These are phyloP conservation scores for Eucalyptus regnans DNA, from an alignment of 345 rosid genomes.

Conservation along the genomic window DNA sequence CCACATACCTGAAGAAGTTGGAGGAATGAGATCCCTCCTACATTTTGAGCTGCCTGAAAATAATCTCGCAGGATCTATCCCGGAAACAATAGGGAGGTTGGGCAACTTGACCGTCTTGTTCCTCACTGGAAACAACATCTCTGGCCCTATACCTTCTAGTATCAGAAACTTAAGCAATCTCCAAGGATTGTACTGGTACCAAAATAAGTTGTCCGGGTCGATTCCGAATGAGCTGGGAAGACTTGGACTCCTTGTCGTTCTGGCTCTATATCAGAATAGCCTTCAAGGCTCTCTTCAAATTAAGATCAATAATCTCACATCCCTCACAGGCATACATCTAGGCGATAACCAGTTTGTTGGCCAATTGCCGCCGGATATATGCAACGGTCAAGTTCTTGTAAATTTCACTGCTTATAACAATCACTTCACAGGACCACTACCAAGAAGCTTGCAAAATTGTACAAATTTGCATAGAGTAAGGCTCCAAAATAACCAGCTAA, in stretches of 20 bases:
- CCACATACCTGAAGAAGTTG: not conserved
- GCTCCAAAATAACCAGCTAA: not conserved
- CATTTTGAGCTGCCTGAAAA: not conserved
- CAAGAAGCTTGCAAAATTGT: conserved; percentile 1
- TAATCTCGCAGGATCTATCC: too few relatives aligned
- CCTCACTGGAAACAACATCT: not conserved
- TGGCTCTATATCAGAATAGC: not conserved
- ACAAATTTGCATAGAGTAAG: not conserved
- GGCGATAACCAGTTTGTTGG: not conserved
- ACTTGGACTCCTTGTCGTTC: not conserved
- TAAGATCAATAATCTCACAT: not conserved
- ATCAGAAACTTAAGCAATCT: not conserved
- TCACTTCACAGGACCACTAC: not conserved
- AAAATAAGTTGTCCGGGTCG: not conserved
- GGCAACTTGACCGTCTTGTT: not conserved
- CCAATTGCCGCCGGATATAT: not conserved
- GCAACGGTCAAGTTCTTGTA: not conserved
- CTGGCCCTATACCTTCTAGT: not conserved
- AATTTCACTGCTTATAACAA: not conserved
- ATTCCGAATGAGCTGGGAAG: not conserved
- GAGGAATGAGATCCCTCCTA: not conserved
- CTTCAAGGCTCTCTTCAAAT: not conserved
- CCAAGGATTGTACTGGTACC: not conserved
- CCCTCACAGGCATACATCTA: not conserved
- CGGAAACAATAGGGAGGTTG: not conserved